These are phyloP conservation scores for Trametes hirsuta DNA, from an alignment of 1,284 basidiomycete species.

Conservation along the genomic window DNA sequence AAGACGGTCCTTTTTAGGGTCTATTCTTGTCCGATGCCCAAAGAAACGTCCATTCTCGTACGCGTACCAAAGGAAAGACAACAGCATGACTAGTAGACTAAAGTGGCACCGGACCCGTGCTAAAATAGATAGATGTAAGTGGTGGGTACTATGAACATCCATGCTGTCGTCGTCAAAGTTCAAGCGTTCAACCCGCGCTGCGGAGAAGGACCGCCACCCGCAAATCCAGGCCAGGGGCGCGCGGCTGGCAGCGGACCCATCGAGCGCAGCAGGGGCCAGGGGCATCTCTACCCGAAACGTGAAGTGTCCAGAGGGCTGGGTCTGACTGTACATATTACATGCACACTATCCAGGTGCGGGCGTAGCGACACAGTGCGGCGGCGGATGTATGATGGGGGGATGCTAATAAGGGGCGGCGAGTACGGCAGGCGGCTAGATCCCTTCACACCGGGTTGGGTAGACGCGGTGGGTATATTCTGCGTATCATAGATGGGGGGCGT, in stretches of 20 bases:
- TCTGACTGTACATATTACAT: constrained; percentile 23
- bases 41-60: constrained; percentile 18
- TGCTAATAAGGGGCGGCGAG: background rate
- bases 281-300: background rate
- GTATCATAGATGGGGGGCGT: constrained; percentile 21
- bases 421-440: constrained; percentile 15
- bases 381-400: background rate
- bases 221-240: too few species aligned
- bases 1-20: too few species aligned
- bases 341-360: constrained; percentile 15
- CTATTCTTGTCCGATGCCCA: background rate
- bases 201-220: background rate
- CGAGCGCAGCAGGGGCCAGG: background rate
- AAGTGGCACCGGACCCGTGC: constrained; percentile 3
- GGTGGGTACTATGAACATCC: constrained; percentile 7
- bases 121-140: constrained; percentile 9
- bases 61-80: background rate
- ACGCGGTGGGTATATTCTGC: constrained; percentile 29
- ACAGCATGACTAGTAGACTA: constrained; percentile 11
- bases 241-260: background rate
- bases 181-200: background rate
- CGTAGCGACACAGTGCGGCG: constrained; percentile 9
- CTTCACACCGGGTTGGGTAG: constrained; percentile 16
- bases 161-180: constrained; percentile 9
- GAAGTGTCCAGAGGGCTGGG: constrained; percentile 12